phyloP scores from a whole-genome alignment of 208 protist genomes.

The Wallacemonas collosoma region DNA sequence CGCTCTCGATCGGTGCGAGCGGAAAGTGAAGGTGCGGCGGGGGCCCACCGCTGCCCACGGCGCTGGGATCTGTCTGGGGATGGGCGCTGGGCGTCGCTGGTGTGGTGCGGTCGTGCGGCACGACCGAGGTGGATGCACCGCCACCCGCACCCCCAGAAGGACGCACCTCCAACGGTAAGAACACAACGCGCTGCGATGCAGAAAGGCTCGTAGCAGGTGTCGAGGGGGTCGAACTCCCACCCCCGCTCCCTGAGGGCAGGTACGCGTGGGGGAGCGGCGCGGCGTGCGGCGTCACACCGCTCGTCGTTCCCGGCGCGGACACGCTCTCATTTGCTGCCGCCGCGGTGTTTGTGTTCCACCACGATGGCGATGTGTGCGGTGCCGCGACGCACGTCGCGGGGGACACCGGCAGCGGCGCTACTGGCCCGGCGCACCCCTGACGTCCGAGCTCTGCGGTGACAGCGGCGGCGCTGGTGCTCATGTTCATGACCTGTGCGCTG shows the following conservation, averaged over 20 bases:
- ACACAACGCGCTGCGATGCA: conserved; percentile 7
- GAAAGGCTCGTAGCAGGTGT: conserved; percentile 3
- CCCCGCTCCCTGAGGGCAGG: not conserved
- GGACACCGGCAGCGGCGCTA: too few species aligned
- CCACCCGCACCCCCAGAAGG: not conserved
- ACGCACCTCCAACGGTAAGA: conserved; percentile 5
- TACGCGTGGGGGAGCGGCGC: not conserved
- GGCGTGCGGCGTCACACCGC: not conserved
- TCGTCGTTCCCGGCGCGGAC: not conserved
- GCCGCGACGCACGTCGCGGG: too few species aligned
- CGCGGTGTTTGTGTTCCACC: not conserved
- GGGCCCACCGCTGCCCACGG: not conserved
- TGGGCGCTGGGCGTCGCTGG: not conserved
- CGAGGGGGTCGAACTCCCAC: not conserved
- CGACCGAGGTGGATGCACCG: not conserved
- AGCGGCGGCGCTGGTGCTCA: too few species aligned
- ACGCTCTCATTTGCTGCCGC: not conserved
- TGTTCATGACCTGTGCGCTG: too few species aligned
- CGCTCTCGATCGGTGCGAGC: conserved; percentile 1
- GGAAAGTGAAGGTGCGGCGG: not conserved
- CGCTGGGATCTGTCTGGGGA: not conserved
- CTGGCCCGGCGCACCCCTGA: too few species aligned
- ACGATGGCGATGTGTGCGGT: not conserved
- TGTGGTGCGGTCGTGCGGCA: too few species aligned
- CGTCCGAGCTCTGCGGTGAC: too few species aligned